Base-by-base conservation (phyloP, 1,284 basidiomycete species). In the Sanguinoderma infundibulare region DNA sequence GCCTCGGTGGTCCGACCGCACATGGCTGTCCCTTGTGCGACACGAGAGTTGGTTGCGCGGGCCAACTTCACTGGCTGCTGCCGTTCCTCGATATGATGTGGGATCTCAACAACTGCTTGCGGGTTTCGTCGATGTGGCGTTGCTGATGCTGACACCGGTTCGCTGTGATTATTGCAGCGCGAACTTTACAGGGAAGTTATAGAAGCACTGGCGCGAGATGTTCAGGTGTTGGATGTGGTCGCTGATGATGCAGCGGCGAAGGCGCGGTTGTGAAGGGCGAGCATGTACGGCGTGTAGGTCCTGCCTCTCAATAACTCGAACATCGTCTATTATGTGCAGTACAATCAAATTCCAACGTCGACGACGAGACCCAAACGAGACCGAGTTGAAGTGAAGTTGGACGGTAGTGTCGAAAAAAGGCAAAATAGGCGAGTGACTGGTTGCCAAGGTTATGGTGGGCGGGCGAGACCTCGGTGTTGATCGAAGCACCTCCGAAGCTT, bases 101-200 rank as follows among this genome's bases (percentile, higher is more conserved):
- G 42, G 42, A 46, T 46, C 42, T 20, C 24, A 46, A 46, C 42
- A 46, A 26, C 28, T 15, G 42, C 28, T 28, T 15, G 24, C 24
- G 50, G 34, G 32, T 24, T 52, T n/a, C 14, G 50, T 17, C 28
- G 42, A 46, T 46, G 42, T 10, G 22, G 6, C 22, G 28, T 32
- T 12, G n/a, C 26, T 17, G 34, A 24, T 8, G 34, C 49, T 51
- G 34, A 51, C 34, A 30, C 47, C 20, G 22, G 38, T 38, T 46
- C 42, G 15, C 26, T 12, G 42, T 22, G 30, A 40, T 40, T 36
- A 24, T 40, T 53, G 35, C 70, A 83, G 83, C 72, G 74, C 28
- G 80, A 78, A 53, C 54, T 82, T 57, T 80, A 78, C 65, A 71
- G 76, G 53, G 73, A 74, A 20, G 72, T 75, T 3, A 60, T 80